Conservation (phyloP, 331 rosid genomes). For the Acacia concinna region DNA sequence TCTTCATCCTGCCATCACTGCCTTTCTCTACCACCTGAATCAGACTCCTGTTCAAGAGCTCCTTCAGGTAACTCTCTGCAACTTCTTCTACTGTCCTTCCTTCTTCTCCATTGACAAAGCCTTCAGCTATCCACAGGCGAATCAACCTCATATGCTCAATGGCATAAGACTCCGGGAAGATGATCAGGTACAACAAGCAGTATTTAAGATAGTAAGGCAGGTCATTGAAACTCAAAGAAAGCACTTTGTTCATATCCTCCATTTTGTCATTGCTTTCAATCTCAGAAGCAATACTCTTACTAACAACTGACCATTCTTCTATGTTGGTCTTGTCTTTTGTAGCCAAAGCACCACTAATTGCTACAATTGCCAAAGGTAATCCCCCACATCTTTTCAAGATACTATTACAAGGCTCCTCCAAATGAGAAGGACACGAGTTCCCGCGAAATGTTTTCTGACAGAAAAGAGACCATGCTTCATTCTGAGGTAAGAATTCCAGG, state of each 20-base stretch:
- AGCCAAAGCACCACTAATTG: slow-evolving; percentile 51
- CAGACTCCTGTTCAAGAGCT: slow-evolving; percentile 60
- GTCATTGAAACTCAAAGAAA: slow-evolving; percentile 59
- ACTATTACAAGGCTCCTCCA: slow-evolving; percentile 32
- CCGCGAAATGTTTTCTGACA: slow-evolving; percentile 56
- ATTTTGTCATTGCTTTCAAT: slow-evolving; percentile 47
- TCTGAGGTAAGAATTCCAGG: slow-evolving; percentile 46
- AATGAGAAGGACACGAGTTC: slow-evolving; percentile 49
- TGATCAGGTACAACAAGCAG: slow-evolving; percentile 53
- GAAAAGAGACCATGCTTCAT: slow-evolving; percentile 60
- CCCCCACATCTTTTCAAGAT: slow-evolving; percentile 58
- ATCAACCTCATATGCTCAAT: slow-evolving; percentile 52
- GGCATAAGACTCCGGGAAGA: slow-evolving; percentile 45
- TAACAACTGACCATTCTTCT: slow-evolving; percentile 54
- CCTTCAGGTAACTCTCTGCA: slow-evolving; percentile 60
- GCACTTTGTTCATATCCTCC: slow-evolving; percentile 46
- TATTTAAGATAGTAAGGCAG: slow-evolving; percentile 63
- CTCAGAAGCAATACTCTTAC: slow-evolving; percentile 42
- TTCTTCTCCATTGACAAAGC: slow-evolving; percentile 51
- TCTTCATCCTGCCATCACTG: slow-evolving; percentile 48
- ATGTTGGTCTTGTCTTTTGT: slow-evolving; percentile 38
- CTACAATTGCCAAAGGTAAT: slow-evolving; percentile 65
- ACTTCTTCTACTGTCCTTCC: slow-evolving; percentile 59
- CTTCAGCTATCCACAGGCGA: slow-evolving; percentile 71
- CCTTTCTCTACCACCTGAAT: slow-evolving; percentile 50